These are phyloP conservation scores for Penicilliopsis zonata DNA, from an alignment of 495 filamentous ascomycete species.

Conservation along the genomic window DNA sequence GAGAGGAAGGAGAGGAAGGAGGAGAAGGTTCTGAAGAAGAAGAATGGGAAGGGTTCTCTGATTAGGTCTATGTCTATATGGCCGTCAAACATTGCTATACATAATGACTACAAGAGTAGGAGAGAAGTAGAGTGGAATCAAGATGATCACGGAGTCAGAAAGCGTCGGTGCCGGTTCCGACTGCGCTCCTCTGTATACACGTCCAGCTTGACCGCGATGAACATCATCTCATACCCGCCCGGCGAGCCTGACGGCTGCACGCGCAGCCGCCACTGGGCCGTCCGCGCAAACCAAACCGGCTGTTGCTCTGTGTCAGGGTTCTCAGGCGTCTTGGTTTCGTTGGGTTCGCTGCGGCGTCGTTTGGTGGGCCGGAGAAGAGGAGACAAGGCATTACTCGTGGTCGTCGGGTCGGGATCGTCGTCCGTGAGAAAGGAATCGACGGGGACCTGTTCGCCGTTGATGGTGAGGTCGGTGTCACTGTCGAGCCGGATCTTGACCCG, in stretches of 20 bases:
- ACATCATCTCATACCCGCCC: slow-evolving; percentile 40
- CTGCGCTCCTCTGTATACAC: slow-evolving; percentile 53
- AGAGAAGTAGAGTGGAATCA: too few species aligned
- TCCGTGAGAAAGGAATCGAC: slow-evolving; percentile 2
- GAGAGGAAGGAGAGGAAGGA: too few species aligned
- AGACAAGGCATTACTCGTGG: neutral
- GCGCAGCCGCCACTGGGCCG: slow-evolving; percentile 70
- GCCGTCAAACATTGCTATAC: too few species aligned
- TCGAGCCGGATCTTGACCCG: slow-evolving; percentile 55
- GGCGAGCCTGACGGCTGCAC: slow-evolving; percentile 37
- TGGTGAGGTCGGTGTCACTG: slow-evolving; percentile 50
- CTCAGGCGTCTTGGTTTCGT: slow-evolving; percentile 15
- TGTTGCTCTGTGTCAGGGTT: too few species aligned
- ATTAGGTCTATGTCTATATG: slow-evolving; percentile 23
- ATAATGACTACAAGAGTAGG: too few species aligned
- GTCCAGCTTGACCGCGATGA: slow-evolving; percentile 74
- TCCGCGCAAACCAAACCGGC: slow-evolving; percentile 72
- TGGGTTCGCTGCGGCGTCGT: slow-evolving; percentile 29
- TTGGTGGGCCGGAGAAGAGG: slow-evolving; percentile 27
- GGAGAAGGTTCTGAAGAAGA: too few species aligned
- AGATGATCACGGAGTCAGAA: too few species aligned
- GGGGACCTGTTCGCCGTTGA: slow-evolving; percentile 46
- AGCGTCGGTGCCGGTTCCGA: slow-evolving; percentile 57
- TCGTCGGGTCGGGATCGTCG: slow-evolving; percentile 1
- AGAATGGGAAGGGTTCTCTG: slow-evolving; percentile 37